Base-by-base conservation (phyloP, 2,329 filamentous ascomycete species). In the Aspergillus calidoustus region DNA sequence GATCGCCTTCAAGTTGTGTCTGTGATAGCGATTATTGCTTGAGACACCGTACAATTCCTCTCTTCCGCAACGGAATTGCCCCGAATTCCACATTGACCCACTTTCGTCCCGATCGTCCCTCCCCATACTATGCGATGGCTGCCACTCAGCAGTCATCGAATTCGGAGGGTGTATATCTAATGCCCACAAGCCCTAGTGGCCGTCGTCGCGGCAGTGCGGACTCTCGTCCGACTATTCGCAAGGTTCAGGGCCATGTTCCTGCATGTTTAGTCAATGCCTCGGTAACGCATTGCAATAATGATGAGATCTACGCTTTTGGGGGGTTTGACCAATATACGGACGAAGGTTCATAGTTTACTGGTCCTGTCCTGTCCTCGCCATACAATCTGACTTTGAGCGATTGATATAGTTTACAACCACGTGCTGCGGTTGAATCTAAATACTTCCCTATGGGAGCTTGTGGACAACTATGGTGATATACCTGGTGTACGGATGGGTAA, bases 261-360 rank as follows among this genome's bases (percentile, higher is more conserved):
- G 93, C 95, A 41, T 98, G 94, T 74, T 84, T 99, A 54, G 94
- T 99, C 68, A 99, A 99, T 82, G 95, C 95, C 56, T 98, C 95
- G 0, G 94, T 98, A 63, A 99, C 95, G n/a, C 97, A 97, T 77
- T 97, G 95, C 72, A 93, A 93, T 62, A 95, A 97, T 79, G 95
- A 98, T 76, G 89, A 95, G 77, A 98, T 99, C 70, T 98, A 96
- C 78, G 95, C 94, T 11, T 99, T 99, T 82, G 95, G 95, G 48
- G 95, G 95, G 19, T 99, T 99, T 73, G 95, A 99, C 74, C 94
- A 98, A 78, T 98, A 97, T 75, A 99, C 95, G 0, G 95, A 99
- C 76, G 95, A 99, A 81, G 91, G 85, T 85, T 65, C 25, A 69
- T 69, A 52, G 30, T 23, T 46, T 23, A 34, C 28, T 51, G 28